These are phyloP conservation scores for Cyberlindnera xylosilytica DNA, from an alignment of 805 yeast genomes.

Conservation along the genomic window DNA sequence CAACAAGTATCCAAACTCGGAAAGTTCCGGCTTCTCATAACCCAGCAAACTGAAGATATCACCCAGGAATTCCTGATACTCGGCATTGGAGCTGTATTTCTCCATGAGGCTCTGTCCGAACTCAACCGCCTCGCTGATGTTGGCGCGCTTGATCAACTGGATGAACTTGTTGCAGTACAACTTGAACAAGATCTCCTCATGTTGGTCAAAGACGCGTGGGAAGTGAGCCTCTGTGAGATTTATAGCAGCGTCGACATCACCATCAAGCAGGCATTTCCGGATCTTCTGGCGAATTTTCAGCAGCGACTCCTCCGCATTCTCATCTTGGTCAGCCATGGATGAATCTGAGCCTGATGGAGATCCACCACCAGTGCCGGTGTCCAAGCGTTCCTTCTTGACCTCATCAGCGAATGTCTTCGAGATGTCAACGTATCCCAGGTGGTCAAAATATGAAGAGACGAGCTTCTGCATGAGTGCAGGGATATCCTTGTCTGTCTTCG, in stretches of 20 bases:
- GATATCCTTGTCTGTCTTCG: conserved; percentile 20
- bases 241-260: conserved; percentile 36
- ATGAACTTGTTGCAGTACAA: conserved; percentile 43
- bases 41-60: conserved; percentile 52
- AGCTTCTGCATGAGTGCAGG: conserved; percentile 31
- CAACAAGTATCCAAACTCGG: conserved; percentile 38
- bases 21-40: conserved; percentile 43
- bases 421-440: conserved; percentile 55
- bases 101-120: conserved; percentile 38
- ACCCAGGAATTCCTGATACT: conserved; percentile 37
- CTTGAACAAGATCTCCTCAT: conserved; percentile 36
- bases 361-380: neutral
- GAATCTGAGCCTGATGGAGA: neutral
- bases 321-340: conserved; percentile 2
- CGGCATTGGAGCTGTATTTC: conserved; percentile 30
- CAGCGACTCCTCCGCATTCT: conserved; percentile 32
- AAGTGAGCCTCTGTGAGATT: conserved; percentile 27
- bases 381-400: conserved; percentile 28
- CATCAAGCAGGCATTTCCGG: conserved; percentile 36
- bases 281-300: conserved; percentile 43
- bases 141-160: conserved; percentile 31
- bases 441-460: conserved; percentile 49
- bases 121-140: conserved; percentile 33
- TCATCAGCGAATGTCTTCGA: conserved; percentile 51
- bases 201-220: conserved; percentile 35